Percentiles rank a stretch among this genome's conserved stretches.
Conservation (phyloP, 495 filamentous ascomycete genomes). For the Cladorrhinum samala region DNA sequence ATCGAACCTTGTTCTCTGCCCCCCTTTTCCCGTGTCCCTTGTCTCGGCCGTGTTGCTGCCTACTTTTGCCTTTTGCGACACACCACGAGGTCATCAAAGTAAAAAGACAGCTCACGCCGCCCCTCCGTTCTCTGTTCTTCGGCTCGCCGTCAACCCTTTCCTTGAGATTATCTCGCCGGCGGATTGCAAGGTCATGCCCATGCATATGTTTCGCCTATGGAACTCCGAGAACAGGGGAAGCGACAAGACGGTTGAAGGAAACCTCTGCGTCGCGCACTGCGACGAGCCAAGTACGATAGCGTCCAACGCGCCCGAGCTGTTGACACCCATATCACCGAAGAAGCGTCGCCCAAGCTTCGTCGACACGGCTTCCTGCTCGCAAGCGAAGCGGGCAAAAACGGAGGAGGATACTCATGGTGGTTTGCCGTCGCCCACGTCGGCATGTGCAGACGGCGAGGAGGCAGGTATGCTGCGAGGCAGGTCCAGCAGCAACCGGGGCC, state of each 20-base stretch:
- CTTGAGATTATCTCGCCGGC: background rate
- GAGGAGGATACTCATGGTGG: conserved; percentile 30
- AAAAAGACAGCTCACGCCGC: conserved; percentile 16
- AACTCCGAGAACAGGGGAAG: conserved; percentile 42
- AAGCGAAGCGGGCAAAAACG: conserved; percentile 33
- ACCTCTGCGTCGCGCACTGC: conserved; percentile 12
- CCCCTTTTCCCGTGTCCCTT: conserved; percentile 6
- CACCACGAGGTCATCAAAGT: background rate
- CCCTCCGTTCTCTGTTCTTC: conserved; percentile 18
- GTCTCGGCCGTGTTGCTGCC: background rate
- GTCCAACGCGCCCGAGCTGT: conserved; percentile 7
- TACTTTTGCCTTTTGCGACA: conserved; percentile 23
- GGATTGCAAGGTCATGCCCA: conserved; percentile 9
- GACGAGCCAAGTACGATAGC: conserved; percentile 5
- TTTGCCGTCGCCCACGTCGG: conserved; percentile 27
- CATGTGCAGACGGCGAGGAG: conserved; percentile 18
- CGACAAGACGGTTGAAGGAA: conserved; percentile 30
- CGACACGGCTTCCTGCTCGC: conserved; percentile 14
- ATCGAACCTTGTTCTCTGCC: conserved; percentile 7
- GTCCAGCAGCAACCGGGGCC: conserved; percentile 6
- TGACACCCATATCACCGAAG: conserved; percentile 21
- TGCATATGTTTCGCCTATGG: conserved; percentile 48
- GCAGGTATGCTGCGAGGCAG: conserved; percentile 12
- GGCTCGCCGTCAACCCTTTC: conserved; percentile 13
- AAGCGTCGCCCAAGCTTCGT: conserved; percentile 32